phyloP scores from a whole-genome alignment of 106 monocot genomes.

The Xerophyta viscosa region DNA sequence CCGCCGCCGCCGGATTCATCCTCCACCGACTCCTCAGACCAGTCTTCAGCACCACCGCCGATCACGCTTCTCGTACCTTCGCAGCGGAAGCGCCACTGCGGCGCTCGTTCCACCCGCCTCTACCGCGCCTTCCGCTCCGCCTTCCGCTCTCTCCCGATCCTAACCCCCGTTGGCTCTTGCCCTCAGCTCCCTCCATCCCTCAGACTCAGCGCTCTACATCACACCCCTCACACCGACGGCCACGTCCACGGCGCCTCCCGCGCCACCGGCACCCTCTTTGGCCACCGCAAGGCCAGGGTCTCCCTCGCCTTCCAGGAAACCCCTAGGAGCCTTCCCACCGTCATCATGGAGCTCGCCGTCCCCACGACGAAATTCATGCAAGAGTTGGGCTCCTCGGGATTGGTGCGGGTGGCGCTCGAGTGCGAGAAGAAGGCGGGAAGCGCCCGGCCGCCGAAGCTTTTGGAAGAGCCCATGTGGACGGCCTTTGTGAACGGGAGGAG shows the following conservation, averaged over 20 bases:
- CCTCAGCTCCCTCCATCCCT: conserved; percentile 35
- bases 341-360: conserved; percentile 63
- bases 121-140: conserved; percentile 62
- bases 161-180: conserved; percentile 50
- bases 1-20: neutral
- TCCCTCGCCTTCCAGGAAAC: conserved; percentile 65
- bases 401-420: conserved; percentile 74
- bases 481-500: conserved; percentile 60
- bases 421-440: conserved; percentile 70
- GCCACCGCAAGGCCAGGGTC: conserved; percentile 66
- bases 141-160: conserved; percentile 89
- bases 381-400: conserved; percentile 62
- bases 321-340: conserved; percentile 44
- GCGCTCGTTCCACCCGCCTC: conserved; percentile 16
- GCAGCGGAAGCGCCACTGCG: conserved; percentile 13
- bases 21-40: neutral
- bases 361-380: conserved; percentile 73
- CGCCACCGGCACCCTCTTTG: conserved; percentile 85
- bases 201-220: conserved; percentile 7
- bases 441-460: conserved; percentile 36
- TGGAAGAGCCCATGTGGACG: conserved; percentile 84
- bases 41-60: conserved; percentile 7
- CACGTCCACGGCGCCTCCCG: conserved; percentile 68
- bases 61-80: conserved; percentile 33
- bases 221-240: conserved; percentile 26